Evolutionary conservation across 208 protist genomes (phyloP).

Genomic region (Tetramitus jugosus): DNA sequence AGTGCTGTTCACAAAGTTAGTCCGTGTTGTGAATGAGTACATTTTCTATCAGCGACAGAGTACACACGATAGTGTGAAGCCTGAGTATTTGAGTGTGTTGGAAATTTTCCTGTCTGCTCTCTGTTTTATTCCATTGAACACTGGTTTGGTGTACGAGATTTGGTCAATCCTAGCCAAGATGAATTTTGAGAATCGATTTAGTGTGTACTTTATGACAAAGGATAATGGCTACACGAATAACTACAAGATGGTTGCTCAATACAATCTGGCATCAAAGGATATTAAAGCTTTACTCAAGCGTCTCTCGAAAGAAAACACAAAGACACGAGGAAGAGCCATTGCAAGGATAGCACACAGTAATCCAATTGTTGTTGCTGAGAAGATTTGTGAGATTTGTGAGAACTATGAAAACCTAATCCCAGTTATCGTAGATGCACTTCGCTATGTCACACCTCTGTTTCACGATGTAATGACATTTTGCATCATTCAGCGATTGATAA

Average conservation of each 20-base stretch:
- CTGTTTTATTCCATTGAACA: background rate
- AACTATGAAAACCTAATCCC: constrained; percentile 5
- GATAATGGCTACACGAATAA: too few relatives aligned
- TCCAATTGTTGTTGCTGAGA: background rate
- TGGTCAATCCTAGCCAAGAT: background rate
- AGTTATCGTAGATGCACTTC: background rate
- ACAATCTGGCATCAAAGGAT: background rate
- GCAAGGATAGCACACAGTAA: background rate
- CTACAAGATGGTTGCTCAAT: constrained; percentile 3
- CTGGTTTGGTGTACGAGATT: background rate
- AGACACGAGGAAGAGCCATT: background rate
- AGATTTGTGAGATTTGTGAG: background rate
- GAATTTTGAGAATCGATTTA: background rate
- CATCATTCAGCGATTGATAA: background rate
- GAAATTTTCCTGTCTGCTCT: background rate
- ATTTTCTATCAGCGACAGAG: too few relatives aligned
- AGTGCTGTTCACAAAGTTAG: too few relatives aligned
- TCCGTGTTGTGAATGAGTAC: too few relatives aligned
- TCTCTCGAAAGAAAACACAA: background rate
- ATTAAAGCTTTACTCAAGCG: background rate
- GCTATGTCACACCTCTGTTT: background rate
- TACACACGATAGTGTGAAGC: too few relatives aligned
- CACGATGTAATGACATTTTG: background rate
- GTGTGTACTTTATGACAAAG: too few relatives aligned
- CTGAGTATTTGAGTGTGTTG: too few relatives aligned